Evolutionary conservation across 805 yeast genomes (phyloP).

Genomic region (Teunomyces stri): DNA sequence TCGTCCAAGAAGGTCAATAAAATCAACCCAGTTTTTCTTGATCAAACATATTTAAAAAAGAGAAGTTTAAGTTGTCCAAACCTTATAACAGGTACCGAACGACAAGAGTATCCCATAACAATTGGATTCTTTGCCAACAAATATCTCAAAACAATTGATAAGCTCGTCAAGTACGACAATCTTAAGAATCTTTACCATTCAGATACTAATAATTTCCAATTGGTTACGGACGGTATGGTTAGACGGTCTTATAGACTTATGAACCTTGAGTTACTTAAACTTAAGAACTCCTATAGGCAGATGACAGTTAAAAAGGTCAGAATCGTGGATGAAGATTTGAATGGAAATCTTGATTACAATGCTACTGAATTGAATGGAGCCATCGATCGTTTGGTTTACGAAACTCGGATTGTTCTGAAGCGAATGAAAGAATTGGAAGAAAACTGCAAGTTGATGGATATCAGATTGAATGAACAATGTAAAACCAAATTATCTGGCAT

Average conservation of each 20-base stretch:
- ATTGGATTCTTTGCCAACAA: conserved; percentile 16
- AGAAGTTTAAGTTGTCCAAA: conserved; percentile 27
- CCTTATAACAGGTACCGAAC: conserved; percentile 6
- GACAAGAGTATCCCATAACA: conserved; percentile 8
- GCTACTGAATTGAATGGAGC: conserved; percentile 30
- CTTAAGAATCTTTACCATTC: conserved; percentile 13
- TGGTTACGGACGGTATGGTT: conserved; percentile 12
- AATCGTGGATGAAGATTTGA: conserved; percentile 29
- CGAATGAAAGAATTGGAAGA: conserved; percentile 41
- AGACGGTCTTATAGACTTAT: conserved; percentile 23
- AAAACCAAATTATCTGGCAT: conserved; percentile 22
- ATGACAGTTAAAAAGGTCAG: conserved; percentile 23
- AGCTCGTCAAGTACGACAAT: conserved; percentile 20
- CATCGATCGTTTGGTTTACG: conserved; percentile 39
- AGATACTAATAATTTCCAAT: conserved; percentile 2
- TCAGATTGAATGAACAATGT: conserved; percentile 28
- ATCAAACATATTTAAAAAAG: background rate
- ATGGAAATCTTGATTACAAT: conserved; percentile 25
- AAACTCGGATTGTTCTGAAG: conserved; percentile 39
- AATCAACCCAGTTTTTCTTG: background rate
- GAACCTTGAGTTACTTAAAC: conserved; percentile 29
- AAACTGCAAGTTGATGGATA: conserved; percentile 25
- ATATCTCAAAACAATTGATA: conserved; percentile 16
- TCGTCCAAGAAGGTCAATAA: conserved; percentile 11
- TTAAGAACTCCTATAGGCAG: conserved; percentile 25